Percentiles rank a stretch among this genome's conserved stretches.
Evolutionary conservation across 2,329 filamentous ascomycete genomes (phyloP).

Genomic region (Myriosclerotinia duriaeana): DNA sequence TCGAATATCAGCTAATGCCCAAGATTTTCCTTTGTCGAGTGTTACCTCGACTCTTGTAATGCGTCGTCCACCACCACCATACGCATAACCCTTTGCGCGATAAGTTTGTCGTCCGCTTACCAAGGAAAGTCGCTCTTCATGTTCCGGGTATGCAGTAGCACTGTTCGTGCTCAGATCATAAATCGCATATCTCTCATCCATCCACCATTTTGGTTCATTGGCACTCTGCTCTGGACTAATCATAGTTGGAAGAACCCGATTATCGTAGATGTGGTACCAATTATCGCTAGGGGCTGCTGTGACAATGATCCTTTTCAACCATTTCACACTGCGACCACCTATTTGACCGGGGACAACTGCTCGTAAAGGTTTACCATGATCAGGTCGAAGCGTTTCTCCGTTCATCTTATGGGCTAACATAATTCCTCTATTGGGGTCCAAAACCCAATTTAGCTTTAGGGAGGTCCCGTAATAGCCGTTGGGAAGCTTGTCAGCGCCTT

Average conservation of each 20-base stretch:
- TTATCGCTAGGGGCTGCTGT: slow-evolving; percentile 80
- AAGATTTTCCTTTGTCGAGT: slow-evolving; percentile 77
- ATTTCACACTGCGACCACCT: slow-evolving; percentile 89
- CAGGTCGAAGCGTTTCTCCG: slow-evolving; percentile 73
- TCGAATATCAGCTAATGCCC: slow-evolving; percentile 72
- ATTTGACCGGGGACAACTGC: slow-evolving; percentile 88
- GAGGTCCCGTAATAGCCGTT: slow-evolving; percentile 90
- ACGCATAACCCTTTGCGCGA: slow-evolving; percentile 76
- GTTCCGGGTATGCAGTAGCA: slow-evolving; percentile 74
- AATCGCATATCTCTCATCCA: slow-evolving; percentile 86
- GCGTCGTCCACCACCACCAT: slow-evolving; percentile 80
- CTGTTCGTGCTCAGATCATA: slow-evolving; percentile 90
- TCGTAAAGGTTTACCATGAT: slow-evolving; percentile 82
- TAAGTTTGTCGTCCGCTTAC: slow-evolving; percentile 54
- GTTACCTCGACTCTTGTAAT: slow-evolving; percentile 82
- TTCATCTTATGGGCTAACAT: slow-evolving; percentile 93
- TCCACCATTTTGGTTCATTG: slow-evolving; percentile 75
- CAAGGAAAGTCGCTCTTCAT: slow-evolving; percentile 66
- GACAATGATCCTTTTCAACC: slow-evolving; percentile 78
- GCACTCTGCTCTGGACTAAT: slow-evolving; percentile 78
- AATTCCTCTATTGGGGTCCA: slow-evolving; percentile 79
- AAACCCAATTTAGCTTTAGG: slow-evolving; percentile 82
- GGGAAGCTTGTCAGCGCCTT: slow-evolving; percentile 82
- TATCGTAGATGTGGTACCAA: slow-evolving; percentile 96
- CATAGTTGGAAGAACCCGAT: slow-evolving; percentile 83